Percentiles rank a stretch among this genome's conserved stretches.
These are phyloP conservation scores for Colletotrichum tamarilloi DNA, from an alignment of 2,329 filamentous ascomycete species.

Conservation along the genomic window DNA sequence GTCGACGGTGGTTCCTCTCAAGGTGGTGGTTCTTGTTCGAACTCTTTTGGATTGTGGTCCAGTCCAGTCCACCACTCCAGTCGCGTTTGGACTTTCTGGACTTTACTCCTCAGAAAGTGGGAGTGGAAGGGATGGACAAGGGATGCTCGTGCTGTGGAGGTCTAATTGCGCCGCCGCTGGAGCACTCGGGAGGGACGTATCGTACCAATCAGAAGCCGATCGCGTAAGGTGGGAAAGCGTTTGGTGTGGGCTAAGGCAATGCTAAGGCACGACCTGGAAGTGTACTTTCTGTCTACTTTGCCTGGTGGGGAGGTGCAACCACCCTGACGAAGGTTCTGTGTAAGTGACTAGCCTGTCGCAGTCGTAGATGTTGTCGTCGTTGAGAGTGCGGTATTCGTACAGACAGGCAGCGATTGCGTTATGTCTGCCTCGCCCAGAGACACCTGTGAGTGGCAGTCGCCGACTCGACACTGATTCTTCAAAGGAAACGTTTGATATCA, in stretches of 20 bases:
- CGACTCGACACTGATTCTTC: not conserved
- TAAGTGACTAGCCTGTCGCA: constrained; percentile 20
- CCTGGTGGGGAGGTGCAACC: constrained; percentile 22
- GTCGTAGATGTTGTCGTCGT: not conserved
- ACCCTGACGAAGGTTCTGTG: constrained; percentile 24
- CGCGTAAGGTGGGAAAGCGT: constrained; percentile 41
- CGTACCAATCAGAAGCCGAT: constrained; percentile 47
- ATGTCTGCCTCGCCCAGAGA: constrained; percentile 1
- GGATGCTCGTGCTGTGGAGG: constrained; percentile 22
- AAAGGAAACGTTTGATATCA: not conserved
- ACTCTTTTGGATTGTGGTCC: constrained; percentile 15
- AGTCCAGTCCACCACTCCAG: constrained; percentile 11
- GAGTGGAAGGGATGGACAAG: constrained; percentile 30
- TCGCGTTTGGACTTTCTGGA: constrained; percentile 31
- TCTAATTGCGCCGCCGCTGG: constrained; percentile 33
- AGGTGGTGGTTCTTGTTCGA: constrained; percentile 26
- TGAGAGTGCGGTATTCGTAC: not conserved
- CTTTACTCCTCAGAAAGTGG: not conserved
- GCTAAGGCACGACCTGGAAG: constrained; percentile 13
- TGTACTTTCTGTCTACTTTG: constrained; percentile 23
- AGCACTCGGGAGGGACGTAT: constrained; percentile 39
- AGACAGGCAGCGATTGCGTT: constrained; percentile 13
- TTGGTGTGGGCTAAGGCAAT: constrained; percentile 22
- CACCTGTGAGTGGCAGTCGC: not conserved
- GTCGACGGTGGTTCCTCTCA: constrained; percentile 26